Conservation (phyloP, 192 early-diverging fungal genomes). For the Geosiphon pyriformis region DNA sequence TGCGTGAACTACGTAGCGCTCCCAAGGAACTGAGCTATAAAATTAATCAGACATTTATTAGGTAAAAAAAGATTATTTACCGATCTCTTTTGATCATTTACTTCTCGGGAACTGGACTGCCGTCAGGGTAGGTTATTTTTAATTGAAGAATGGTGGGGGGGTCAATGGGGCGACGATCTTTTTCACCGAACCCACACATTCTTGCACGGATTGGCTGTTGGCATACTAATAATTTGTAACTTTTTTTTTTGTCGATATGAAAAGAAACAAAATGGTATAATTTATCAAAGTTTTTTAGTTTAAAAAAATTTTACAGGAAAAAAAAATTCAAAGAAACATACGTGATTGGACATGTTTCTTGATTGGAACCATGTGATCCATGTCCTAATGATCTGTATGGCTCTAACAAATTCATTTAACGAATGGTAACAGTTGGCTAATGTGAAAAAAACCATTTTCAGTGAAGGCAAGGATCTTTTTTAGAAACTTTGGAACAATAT, state of each 20-base stretch:
- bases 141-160: constrained; percentile 59
- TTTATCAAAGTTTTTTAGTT: too few relatives aligned
- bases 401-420: too few relatives aligned
- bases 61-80: background rate
- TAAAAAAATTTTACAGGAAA: too few relatives aligned
- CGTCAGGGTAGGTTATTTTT: constrained; percentile 29
- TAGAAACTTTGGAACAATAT: too few relatives aligned
- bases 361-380: too few relatives aligned
- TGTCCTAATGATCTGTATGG: too few relatives aligned
- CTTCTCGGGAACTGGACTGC: constrained; percentile 24
- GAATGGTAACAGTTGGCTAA: too few relatives aligned
- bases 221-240: constrained; percentile 30
- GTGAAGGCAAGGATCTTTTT: too few relatives aligned
- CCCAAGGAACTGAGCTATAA: constrained; percentile 16
- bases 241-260: background rate
- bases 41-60: background rate
- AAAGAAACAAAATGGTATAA: too few relatives aligned
- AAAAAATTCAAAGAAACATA: too few relatives aligned
- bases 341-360: too few relatives aligned
- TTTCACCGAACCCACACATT: constrained; percentile 67
- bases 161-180: constrained; percentile 55
- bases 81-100: background rate
- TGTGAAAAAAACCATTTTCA: too few relatives aligned
- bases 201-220: constrained; percentile 63
- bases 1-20: constrained; percentile 30